phyloP scores from a whole-genome alignment of 2,329 filamentous ascomycete species.

The Rhinocladiella similis region DNA sequence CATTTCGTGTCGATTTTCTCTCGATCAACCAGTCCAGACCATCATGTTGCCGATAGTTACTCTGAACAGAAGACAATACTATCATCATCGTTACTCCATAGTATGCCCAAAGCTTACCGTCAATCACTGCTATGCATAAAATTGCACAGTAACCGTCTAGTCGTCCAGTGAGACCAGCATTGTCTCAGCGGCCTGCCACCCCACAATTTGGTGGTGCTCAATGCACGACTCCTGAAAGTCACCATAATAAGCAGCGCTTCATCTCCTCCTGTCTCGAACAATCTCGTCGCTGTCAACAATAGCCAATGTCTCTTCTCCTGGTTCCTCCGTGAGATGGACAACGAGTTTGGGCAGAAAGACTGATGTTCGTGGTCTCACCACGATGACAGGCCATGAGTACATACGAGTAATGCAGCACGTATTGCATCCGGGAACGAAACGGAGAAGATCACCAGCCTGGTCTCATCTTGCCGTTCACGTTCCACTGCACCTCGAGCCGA shows the following conservation, averaged over 20 bases:
- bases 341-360: neutral
- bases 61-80: too few species aligned
- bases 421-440: too few species aligned
- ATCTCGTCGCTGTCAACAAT: slow-evolving; percentile 1
- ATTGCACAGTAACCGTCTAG: neutral
- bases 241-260: slow-evolving; percentile 1
- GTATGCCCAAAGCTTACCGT: slow-evolving; percentile 2
- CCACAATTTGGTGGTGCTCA: slow-evolving; percentile 15
- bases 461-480: neutral
- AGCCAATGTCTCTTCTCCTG: neutral
- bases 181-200: slow-evolving; percentile 20
- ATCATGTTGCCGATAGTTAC: too few species aligned
- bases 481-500: slow-evolving; percentile 1
- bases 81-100: neutral
- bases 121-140: neutral
- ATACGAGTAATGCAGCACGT: too few species aligned
- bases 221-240: slow-evolving; percentile 15
- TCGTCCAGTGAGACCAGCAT: slow-evolving; percentile 16
- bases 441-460: too few species aligned
- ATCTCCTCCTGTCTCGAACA: slow-evolving; percentile 21
- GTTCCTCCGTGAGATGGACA: neutral
- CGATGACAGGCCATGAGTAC: neutral
- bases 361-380: neutral
- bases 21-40: neutral
- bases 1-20: too few species aligned